Evolutionary conservation across 2,329 filamentous ascomycete genomes (phyloP), one percentile per base, ranked within the genome.

Genomic region (Colletotrichum melonis): DNA sequence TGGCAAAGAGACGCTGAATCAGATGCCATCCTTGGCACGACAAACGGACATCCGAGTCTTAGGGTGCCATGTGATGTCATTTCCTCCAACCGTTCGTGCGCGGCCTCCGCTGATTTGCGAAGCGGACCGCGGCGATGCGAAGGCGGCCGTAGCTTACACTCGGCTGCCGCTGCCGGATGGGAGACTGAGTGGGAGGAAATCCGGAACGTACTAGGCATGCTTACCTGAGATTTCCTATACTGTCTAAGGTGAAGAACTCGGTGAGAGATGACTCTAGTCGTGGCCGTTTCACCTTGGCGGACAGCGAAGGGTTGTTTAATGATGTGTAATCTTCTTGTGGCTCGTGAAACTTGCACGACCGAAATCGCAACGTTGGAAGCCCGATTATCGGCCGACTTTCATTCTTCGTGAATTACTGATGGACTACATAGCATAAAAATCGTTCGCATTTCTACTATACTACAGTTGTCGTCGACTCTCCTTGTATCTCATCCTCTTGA

Each of bases 21-120:
- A 16, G 12, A 52, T 46, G 59, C 26, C 30, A 14, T 4, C 12
- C 35, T 60, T 65, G 67, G 46, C 71, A n/a, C 8, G 55, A 42
- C 35, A 24, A 32, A 66, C 67, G 60, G 62, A 73, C 67, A 56
- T 66, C 67, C 71, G 55, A 59, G 14, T 22, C 26, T n/a, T 9
- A 19, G 35, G 70, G n/a, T 16, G 11, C 7, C 22, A 14, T 24
- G 59, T 70, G 67, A 70, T 73, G 66, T 70, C 70, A 73, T 70
- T 4, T 49, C 38, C 22, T 63, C 59, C 52, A 32, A 49, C 24
- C 8, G 30, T 14, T 59, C 14, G 14, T 42, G 28, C 22, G 63
- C 16, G 38, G n/a, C 7, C 26, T 28, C 35, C 24, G 35, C 56
- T 46, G 14, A n/a, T 35, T 55, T 9, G 4, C 26, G 54, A 22